Conservation (phyloP, 2,329 filamentous ascomycete genomes). For the Talaromyces sp. region DNA sequence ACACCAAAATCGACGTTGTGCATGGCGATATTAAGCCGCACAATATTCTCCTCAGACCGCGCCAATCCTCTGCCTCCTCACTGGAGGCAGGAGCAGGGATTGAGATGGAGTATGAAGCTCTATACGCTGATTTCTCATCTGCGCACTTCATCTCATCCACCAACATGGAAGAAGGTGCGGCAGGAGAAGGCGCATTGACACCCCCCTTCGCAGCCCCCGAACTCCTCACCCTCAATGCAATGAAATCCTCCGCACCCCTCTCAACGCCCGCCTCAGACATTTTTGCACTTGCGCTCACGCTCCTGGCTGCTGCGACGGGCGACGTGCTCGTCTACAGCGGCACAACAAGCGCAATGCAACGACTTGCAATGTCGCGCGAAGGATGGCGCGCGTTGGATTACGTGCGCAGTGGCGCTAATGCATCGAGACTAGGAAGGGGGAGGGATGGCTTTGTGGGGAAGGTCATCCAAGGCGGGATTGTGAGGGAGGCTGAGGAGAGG, state of each 20-base stretch:
- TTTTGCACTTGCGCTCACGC: conserved; percentile 46
- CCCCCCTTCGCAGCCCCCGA: conserved; percentile 47
- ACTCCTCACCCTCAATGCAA: conserved; percentile 36
- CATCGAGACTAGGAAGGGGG: conserved; percentile 38
- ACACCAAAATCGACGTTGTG: conserved; percentile 38
- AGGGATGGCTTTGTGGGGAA: conserved; percentile 37
- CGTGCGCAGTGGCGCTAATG: conserved; percentile 36
- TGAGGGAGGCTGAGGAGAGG: conserved; percentile 36
- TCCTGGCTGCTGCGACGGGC: conserved; percentile 45
- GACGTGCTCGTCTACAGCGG: conserved; percentile 44
- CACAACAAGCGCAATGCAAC: conserved; percentile 36
- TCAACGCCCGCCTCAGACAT: conserved; percentile 44
- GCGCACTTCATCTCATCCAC: conserved; percentile 25
- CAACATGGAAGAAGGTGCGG: conserved; percentile 17
- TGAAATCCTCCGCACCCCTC: conserved; percentile 32
- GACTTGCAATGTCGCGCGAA: conserved; percentile 43
- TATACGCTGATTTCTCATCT: conserved; percentile 47
- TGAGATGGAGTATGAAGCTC: conserved; percentile 38
- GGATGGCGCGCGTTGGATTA: conserved; percentile 44
- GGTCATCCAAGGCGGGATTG: conserved; percentile 37
- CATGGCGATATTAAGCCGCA: conserved; percentile 41
- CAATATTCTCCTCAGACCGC: conserved; percentile 31
- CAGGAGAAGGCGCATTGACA: conserved; percentile 37
- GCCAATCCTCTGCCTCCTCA: conserved; percentile 8
- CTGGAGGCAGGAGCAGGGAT: not conserved